Evolutionary conservation across 257 asterid species (phyloP).

Genomic region (Nicotiana otophora): DNA sequence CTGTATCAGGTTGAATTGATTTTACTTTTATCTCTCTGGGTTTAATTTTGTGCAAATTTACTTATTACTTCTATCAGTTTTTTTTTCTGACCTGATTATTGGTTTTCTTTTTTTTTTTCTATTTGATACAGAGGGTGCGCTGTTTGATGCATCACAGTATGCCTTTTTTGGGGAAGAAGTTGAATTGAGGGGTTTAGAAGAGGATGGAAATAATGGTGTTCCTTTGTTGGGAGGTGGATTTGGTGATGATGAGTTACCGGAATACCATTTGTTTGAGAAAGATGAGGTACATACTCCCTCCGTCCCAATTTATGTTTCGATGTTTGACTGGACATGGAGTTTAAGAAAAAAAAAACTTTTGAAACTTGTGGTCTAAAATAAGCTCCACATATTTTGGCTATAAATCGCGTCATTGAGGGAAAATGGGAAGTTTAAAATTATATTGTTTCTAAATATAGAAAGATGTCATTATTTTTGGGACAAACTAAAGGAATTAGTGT

Average conservation of each 20-base stretch:
- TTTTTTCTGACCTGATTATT: neutral
- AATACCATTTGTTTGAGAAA: slow-evolving; percentile 70
- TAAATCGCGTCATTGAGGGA: no score
- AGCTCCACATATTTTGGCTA: no score
- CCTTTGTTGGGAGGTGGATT: slow-evolving; percentile 38
- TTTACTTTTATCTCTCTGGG: slow-evolving; percentile 10
- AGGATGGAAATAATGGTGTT: slow-evolving; percentile 34
- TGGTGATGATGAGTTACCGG: slow-evolving; percentile 49
- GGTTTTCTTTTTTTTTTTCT: neutral
- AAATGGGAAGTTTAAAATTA: no score
- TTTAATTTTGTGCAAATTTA: neutral
- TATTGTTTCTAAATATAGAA: no score
- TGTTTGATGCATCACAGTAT: slow-evolving; percentile 77
- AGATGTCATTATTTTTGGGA: no score
- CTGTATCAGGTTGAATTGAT: slow-evolving; percentile 33
- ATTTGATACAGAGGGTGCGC: slow-evolving; percentile 43
- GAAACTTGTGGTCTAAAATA: no score
- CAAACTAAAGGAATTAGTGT: no score
- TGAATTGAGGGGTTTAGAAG: slow-evolving; percentile 71
- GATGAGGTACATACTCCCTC: slow-evolving; percentile 47
- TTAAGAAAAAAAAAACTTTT: neutral
- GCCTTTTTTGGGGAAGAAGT: slow-evolving; percentile 75
- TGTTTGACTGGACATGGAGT: no score
- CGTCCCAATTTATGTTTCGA: no score
- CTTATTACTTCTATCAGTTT: neutral